Evolutionary conservation across 2,329 filamentous ascomycete genomes (phyloP), one percentile per base, ranked within the genome.

Genomic region (Emergomyces orientalis): DNA sequence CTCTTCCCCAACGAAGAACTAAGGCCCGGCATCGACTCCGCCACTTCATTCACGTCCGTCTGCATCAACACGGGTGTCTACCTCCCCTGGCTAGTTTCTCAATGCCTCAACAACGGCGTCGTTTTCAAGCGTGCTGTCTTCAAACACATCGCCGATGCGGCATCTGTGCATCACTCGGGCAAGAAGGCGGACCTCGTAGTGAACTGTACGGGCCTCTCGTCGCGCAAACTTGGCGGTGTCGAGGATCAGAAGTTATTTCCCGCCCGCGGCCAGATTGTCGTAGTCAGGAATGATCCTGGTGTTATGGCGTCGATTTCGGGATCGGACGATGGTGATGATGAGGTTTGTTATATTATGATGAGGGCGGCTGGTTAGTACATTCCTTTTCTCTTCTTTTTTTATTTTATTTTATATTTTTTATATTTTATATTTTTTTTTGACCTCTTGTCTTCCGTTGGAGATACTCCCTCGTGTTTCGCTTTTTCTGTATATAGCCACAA

Each of bases 41-140:
- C 86, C 30, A 89, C 85, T 59, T 80, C 82, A 62, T 96, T 94
- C 74, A 90, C 85, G 8, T 93, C 89, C 0, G 87, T 96, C 49
- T 97, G 92, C 77, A 93, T 97, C 74, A 97, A 97, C 77, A 90
- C 90, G 0, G 85, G 89, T 51, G 77, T 97, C 63, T 97, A 97
- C 76, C 84, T 97, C 1, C 86, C 90, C 3, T 97, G 89, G 85
- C 86, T 97, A 0, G 79, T 89, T 0, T 88, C 89, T 0, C 87
- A 94, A 76, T 95, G 90, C 73, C 81, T 89, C 34, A 86, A 85
- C 68, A 84, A 86, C 63, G 89, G 90, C 34, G 88, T 89, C 7
- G 79, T 85, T 0, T 78, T 93, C 70, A 83, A 84, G 69, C 84
- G 90, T 25, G 84, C 77, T 2, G 73, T 82, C 1, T 75, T 92